These are phyloP conservation scores for Cryptococcus floricola DNA, from an alignment of 1,284 basidiomycete genomes.

Conservation along the genomic window DNA sequence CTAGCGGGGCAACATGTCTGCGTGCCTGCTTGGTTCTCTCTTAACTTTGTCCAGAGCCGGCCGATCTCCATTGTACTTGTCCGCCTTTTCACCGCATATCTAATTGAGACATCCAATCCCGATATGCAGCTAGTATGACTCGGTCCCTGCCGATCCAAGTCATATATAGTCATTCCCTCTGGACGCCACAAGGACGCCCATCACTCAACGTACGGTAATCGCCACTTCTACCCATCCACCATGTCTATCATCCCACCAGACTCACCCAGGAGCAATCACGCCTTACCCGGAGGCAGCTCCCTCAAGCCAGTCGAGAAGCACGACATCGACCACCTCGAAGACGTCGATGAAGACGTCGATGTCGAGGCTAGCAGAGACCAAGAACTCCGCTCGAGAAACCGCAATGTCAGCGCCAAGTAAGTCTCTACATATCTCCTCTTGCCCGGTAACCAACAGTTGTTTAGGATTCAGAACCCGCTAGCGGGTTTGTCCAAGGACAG, in stretches of 20 bases:
- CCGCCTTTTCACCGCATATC: too few species aligned
- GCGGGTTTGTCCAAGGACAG: conserved; percentile 31
- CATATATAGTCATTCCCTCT: too few species aligned
- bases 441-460: neutral
- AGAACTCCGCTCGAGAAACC: conserved; percentile 13
- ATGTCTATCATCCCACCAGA: conserved; percentile 3
- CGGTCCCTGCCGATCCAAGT: too few species aligned
- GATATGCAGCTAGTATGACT: too few species aligned
- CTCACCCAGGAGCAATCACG: neutral
- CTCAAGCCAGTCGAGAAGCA: conserved; percentile 10
- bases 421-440: neutral
- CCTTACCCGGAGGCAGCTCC: neutral
- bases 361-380: conserved; percentile 8
- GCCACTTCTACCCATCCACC: neutral
- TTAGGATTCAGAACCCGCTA: conserved; percentile 35
- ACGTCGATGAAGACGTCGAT: too few species aligned
- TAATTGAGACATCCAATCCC: too few species aligned
- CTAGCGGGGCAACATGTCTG: too few species aligned
- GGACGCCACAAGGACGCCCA: too few species aligned
- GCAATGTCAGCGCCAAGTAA: conserved; percentile 28
- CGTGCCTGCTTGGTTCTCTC: too few species aligned
- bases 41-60: too few species aligned
- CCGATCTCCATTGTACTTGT: too few species aligned
- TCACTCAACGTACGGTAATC: too few species aligned
- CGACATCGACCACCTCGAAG: conserved; percentile 14